Base-by-base conservation (phyloP, 164 flowering plant species). In the Vitis cinerea region DNA sequence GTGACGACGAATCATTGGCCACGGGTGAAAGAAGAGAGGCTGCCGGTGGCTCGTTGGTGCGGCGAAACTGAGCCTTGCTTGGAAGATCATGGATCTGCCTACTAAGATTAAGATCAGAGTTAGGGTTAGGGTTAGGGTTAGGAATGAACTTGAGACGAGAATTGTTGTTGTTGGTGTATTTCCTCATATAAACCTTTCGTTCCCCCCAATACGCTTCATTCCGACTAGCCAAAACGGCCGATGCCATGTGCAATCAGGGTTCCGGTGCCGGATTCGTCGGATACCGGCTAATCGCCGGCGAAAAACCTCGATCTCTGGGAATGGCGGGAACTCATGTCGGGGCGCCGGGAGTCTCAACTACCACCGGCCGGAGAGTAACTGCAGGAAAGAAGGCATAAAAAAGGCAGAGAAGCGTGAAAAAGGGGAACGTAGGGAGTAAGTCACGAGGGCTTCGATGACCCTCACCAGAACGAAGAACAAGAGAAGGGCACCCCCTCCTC, bases 131-230 rank as follows among this genome's bases (percentile, higher is more conserved):
- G 56, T 52, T 69, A 57, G 74, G 66, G 72, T 67, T 74, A 53
- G 65, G 63, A 61, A 64, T 68, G 61, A 30, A 63, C 17, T 53
- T 63, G 37, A 16, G 62, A 12, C 31, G 44, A 52, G 67, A 64
- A 66, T 59, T 60, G 47, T 50, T 52, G 60, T 72, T 8, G 61
- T 73, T 73, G 69, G 82, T 72, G 78, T 68, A 70, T 70, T 81
- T 81, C 75, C 83, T 81, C 84, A 68, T 79, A 66, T 77, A 83
- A 47, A 75, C 80, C 71, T 77, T 77, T 9, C 68, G 52, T 62
- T 82, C 80, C 48, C 75, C 82, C 78, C 81, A 80, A 49, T 47
- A 61, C n/a, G 79, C 78, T 68, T 78, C 80, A 75, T 78, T 78
- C 30, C 74, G 71, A 63, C 78, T 73, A 2, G 75, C 75, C 16